These are phyloP conservation scores for Saposhnikovia divaricata DNA, from an alignment of 129 eudicot genomes.

Conservation along the genomic window DNA sequence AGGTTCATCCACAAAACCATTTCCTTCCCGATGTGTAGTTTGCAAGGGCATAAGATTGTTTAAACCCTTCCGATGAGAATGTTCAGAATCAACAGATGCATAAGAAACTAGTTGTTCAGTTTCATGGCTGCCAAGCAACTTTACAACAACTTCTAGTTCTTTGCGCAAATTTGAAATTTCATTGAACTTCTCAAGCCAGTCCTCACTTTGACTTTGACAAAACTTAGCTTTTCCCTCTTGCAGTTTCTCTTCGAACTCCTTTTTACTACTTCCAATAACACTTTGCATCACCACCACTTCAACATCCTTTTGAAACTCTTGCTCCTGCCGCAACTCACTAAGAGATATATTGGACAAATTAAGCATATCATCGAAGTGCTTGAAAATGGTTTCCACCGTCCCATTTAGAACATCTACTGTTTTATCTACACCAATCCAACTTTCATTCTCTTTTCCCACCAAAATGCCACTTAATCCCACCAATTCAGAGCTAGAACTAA, in stretches of 20 bases:
- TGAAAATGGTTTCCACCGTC: slow-evolving; percentile 39
- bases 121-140: slow-evolving; percentile 48
- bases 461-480: slow-evolving; percentile 50
- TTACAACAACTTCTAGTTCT: slow-evolving; percentile 46
- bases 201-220: slow-evolving; percentile 24
- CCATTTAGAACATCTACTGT: slow-evolving; percentile 31
- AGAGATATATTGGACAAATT: slow-evolving; percentile 27
- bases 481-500: slow-evolving; percentile 52
- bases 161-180: slow-evolving; percentile 43
- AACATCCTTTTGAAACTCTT: slow-evolving; percentile 31
- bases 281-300: slow-evolving; percentile 49
- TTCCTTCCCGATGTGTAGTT: slow-evolving; percentile 36
- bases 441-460: slow-evolving; percentile 30
- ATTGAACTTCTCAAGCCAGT: slow-evolving; percentile 45
- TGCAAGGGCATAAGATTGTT: slow-evolving; percentile 34
- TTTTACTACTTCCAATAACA: slow-evolving; percentile 26
- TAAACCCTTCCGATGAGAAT: slow-evolving; percentile 35
- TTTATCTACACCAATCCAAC: slow-evolving; percentile 24
- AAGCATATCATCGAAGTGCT: slow-evolving; percentile 33
- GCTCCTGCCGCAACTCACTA: slow-evolving; percentile 34
- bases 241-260: slow-evolving; percentile 37
- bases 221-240: slow-evolving; percentile 22
- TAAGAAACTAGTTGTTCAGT: slow-evolving; percentile 41
- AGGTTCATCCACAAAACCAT: slow-evolving; percentile 43
- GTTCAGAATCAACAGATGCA: slow-evolving; percentile 57